phyloP scores from a whole-genome alignment of 192 early-diverging fungal genomes.

The Coemansia sp. region DNA sequence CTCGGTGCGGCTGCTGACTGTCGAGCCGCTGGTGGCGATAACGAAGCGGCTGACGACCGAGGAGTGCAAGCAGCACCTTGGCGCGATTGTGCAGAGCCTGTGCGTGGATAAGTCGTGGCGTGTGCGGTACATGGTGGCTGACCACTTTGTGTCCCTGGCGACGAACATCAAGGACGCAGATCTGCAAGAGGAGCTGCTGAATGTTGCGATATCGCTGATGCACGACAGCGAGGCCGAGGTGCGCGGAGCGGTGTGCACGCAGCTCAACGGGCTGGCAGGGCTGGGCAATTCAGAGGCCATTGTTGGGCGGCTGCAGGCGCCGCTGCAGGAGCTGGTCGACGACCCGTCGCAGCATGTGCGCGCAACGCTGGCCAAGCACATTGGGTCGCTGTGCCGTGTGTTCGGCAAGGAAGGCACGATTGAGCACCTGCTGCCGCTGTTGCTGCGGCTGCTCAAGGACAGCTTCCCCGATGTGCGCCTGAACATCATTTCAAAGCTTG shows the following conservation, averaged over 20 bases:
- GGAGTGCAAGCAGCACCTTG: slow-evolving; percentile 73
- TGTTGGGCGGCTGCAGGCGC: slow-evolving; percentile 76
- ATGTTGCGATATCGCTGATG: slow-evolving; percentile 81
- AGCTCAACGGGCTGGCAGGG: slow-evolving; percentile 69
- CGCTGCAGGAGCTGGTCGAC: slow-evolving; percentile 90
- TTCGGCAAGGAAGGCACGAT: slow-evolving; percentile 95
- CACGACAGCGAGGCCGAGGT: slow-evolving; percentile 99
- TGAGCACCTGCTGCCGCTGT: slow-evolving; percentile 91
- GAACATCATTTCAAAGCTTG: slow-evolving; percentile 98
- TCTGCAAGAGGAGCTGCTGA: slow-evolving; percentile 78
- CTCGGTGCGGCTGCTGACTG: slow-evolving; percentile 94
- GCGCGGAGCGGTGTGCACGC: slow-evolving; percentile 89
- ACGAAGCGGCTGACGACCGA: slow-evolving; percentile 76
- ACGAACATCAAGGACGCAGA: slow-evolving; percentile 49
- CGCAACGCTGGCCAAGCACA: slow-evolving; percentile 91
- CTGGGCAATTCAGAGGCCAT: slow-evolving; percentile 81
- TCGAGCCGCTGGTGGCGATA: slow-evolving; percentile 88
- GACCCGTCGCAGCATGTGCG: slow-evolving; percentile 97
- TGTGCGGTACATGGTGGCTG: slow-evolving; percentile 98
- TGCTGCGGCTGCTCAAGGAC: slow-evolving; percentile 96
- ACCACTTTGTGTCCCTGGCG: slow-evolving; percentile 90
- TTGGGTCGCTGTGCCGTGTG: slow-evolving; percentile 92
- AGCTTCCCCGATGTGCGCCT: slow-evolving; percentile 96
- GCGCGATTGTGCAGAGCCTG: slow-evolving; percentile 74
- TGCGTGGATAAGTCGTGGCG: slow-evolving; percentile 96